Conservation (phyloP, 1,284 basidiomycete genomes). For the Sporisorium graminicola region DNA sequence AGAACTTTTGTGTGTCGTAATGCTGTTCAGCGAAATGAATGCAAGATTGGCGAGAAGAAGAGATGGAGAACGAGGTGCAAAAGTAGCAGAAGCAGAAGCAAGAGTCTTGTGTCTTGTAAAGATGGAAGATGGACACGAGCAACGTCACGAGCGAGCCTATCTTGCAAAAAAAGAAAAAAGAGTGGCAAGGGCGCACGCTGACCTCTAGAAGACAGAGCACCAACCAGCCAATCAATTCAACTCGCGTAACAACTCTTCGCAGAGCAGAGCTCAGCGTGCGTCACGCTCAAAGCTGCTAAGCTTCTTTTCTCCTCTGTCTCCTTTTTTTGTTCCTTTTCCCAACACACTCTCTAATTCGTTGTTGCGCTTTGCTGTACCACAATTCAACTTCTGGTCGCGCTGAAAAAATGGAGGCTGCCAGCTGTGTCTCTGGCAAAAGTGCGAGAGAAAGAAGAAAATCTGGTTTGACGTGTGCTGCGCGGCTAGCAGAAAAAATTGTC, state of each 20-base stretch:
- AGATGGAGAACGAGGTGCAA: not conserved
- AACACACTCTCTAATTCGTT: not conserved
- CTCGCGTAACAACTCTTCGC: not conserved
- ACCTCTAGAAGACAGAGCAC: constrained; percentile 3
- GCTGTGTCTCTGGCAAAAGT: no score
- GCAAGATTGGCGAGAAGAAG: not conserved
- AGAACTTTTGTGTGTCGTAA: not conserved
- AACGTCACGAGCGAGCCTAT: not conserved
- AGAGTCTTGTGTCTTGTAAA: not conserved
- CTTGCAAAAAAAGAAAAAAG: constrained; percentile 1
- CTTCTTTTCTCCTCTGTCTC: not conserved
- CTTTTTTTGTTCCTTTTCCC: not conserved
- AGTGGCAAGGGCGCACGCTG: constrained; percentile 22
- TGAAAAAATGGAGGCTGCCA: not conserved
- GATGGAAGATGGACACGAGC: constrained; percentile 6
- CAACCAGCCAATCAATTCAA: constrained; percentile 16
- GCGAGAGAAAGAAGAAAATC: not conserved
- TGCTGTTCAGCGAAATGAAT: not conserved
- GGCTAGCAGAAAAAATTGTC: not conserved
- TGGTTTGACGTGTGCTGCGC: not conserved
- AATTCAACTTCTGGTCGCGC: not conserved
- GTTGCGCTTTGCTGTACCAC: constrained; percentile 1
- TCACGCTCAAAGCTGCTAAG: not conserved
- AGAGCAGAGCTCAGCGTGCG: not conserved
- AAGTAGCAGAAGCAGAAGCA: not conserved